Percentiles rank a stretch among this genome's conserved stretches.
These are phyloP conservation scores for Platanus orientalis DNA, from an alignment of 164 flowering plant species.

Conservation along the genomic window DNA sequence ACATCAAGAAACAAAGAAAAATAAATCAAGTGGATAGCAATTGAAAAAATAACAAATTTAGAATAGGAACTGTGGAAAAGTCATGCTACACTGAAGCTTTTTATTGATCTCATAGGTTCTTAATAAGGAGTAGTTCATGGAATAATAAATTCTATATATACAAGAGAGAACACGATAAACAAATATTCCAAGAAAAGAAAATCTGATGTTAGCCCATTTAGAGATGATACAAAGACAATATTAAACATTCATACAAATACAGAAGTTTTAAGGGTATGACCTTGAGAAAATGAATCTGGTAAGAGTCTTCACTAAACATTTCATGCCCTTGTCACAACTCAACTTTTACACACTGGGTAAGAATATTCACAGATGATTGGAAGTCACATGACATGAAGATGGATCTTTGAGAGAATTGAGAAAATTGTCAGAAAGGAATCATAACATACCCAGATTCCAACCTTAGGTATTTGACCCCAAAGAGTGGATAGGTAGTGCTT, in stretches of 20 bases:
- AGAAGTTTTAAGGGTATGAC: not conserved
- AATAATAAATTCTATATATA: constrained; percentile 8
- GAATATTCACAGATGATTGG: too few species aligned
- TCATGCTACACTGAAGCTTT: too few species aligned
- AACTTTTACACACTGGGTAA: too few species aligned
- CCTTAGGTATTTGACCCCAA: not conserved
- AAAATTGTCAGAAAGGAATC: too few species aligned
- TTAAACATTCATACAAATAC: not conserved
- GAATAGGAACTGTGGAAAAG: too few species aligned
- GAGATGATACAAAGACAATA: not conserved
- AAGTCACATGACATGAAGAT: too few species aligned
- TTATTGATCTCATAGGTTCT: too few species aligned
- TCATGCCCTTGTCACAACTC: too few species aligned
- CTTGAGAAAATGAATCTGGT: constrained; percentile 7
- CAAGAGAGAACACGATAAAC: not conserved
- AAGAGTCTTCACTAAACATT: not conserved
- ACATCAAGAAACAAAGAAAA: too few species aligned
- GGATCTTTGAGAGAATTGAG: too few species aligned
- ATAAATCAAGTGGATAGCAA: too few species aligned
- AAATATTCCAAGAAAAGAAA: not conserved
- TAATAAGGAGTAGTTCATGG: not conserved
- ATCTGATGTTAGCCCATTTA: not conserved
- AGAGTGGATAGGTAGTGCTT: constrained; percentile 1
- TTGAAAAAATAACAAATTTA: too few species aligned
- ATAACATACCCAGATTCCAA: not conserved